These are phyloP conservation scores for Sugiyamaella paludigena DNA, from an alignment of 1,139 yeast species.

Conservation along the genomic window DNA sequence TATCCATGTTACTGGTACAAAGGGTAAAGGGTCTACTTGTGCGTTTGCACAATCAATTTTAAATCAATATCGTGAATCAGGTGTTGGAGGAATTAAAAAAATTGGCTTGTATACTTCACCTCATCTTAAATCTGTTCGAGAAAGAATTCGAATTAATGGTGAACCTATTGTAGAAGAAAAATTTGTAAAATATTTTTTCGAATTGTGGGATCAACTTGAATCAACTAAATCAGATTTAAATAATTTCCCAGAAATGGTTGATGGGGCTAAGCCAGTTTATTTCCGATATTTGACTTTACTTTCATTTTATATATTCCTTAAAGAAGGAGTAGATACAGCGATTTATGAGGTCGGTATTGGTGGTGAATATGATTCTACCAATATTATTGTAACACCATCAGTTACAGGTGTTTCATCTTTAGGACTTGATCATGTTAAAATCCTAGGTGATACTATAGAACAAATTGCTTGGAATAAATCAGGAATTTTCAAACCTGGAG, in stretches of 20 bases:
- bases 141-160: conserved; percentile 86
- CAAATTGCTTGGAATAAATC: conserved; percentile 96
- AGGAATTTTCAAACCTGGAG: conserved; percentile 75
- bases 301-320: conserved; percentile 85
- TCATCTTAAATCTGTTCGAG: conserved; percentile 89
- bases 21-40: conserved; percentile 98
- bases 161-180: conserved; percentile 74
- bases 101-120: conserved; percentile 95
- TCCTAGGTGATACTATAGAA: conserved; percentile 84
- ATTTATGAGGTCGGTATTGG: conserved; percentile 98
- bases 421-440: conserved; percentile 89
- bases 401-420: conserved; percentile 83
- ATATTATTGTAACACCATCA: conserved; percentile 73
- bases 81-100: conserved; percentile 38
- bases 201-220: conserved; percentile 83
- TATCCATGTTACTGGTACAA: conserved; percentile 94
- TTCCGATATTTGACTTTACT: conserved; percentile 85
- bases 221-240: conserved; percentile 53
- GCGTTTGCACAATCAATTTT: conserved; percentile 87
- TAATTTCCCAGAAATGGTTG: conserved; percentile 70
- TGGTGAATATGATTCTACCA: conserved; percentile 94
- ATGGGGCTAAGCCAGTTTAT: conserved; percentile 81
- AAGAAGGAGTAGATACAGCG: conserved; percentile 88
- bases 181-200: conserved; percentile 87
- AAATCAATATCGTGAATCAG: conserved; percentile 50